A percentile compares a stretch with the other conserved stretches of the same genome.
Evolutionary conservation across 83 land plant genomes (phyloP).

Genomic region (Larix sibirica): DNA sequence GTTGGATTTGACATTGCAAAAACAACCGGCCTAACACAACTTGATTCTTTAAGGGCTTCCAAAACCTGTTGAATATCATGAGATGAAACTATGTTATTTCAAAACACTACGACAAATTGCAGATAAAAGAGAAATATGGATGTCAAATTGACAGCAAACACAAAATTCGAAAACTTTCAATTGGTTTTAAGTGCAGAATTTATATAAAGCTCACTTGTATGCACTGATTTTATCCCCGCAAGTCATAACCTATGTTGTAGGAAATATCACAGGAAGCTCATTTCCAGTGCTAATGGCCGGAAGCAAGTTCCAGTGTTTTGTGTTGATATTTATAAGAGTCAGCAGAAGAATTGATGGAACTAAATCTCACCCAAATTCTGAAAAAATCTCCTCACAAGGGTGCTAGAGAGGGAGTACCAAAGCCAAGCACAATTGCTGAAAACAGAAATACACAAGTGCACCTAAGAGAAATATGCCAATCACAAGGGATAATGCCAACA

Average conservation of each 20-base stretch:
- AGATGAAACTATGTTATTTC: background rate
- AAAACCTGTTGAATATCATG: slow-evolving; percentile 64
- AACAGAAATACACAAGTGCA: too few species aligned
- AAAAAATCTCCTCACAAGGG: too few species aligned
- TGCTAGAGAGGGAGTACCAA: too few species aligned
- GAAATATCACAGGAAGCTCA: too few species aligned
- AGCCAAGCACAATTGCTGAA: too few species aligned
- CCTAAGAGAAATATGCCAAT: too few species aligned
- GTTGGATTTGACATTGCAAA: slow-evolving; percentile 99
- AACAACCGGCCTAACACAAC: slow-evolving; percentile 91
- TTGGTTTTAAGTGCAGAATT: background rate
- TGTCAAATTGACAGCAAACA: background rate
- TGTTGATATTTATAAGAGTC: too few species aligned
- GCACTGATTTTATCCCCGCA: background rate
- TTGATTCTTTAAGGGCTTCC: slow-evolving; percentile 82
- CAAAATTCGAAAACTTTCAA: background rate
- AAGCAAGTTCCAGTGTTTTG: too few species aligned
- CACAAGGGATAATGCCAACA: too few species aligned
- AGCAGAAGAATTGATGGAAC: too few species aligned
- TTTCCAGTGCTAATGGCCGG: too few species aligned
- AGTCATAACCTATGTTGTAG: background rate
- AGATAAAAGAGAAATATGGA: background rate
- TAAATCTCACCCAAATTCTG: too few species aligned
- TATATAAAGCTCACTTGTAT: background rate
- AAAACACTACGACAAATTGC: background rate